A percentile compares a stretch with the other conserved stretches of the same genome.
Conservation (phyloP, 2,329 filamentous ascomycete genomes). For the Talaromyces funiculosus region DNA sequence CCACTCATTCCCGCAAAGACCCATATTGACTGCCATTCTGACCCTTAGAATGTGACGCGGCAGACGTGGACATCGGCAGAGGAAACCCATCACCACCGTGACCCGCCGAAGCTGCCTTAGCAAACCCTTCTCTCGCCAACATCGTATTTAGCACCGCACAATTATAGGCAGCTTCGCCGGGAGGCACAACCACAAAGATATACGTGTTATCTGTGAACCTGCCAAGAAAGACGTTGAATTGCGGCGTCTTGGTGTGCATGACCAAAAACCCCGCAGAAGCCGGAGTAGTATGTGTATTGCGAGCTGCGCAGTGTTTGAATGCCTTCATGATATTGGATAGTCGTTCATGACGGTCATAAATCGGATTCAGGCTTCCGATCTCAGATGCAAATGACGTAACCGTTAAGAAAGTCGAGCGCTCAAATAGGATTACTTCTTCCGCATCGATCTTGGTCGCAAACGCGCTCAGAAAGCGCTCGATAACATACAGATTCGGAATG, state of each 20-base stretch:
- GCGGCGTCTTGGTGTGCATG: slow-evolving; percentile 48
- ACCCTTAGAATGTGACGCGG: slow-evolving; percentile 1
- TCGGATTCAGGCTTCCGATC: slow-evolving; percentile 73
- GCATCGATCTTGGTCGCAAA: slow-evolving; percentile 83
- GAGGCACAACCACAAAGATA: slow-evolving; percentile 83
- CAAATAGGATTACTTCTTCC: slow-evolving; percentile 89
- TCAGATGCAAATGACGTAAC: slow-evolving; percentile 85
- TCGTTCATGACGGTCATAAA: slow-evolving; percentile 85
- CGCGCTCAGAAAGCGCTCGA: slow-evolving; percentile 77
- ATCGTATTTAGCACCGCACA: slow-evolving; percentile 84
- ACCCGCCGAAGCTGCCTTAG: slow-evolving; percentile 50
- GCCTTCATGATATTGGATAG: slow-evolving; percentile 98
- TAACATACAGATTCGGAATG: slow-evolving; percentile 85
- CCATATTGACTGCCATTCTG: slow-evolving; percentile 1
- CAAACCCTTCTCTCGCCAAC: slow-evolving; percentile 76
- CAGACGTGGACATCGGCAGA: slow-evolving; percentile 22
- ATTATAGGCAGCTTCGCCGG: slow-evolving; percentile 87
- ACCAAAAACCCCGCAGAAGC: slow-evolving; percentile 40
- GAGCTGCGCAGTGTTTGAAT: slow-evolving; percentile 73
- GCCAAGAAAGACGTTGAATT: slow-evolving; percentile 89
- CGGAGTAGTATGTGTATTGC: slow-evolving; percentile 41
- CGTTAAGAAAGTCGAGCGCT: slow-evolving; percentile 90
- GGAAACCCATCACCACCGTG: slow-evolving; percentile 40
- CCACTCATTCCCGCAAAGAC: slow-evolving; percentile 1
- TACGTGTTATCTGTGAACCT: slow-evolving; percentile 98